Evolutionary conservation across 257 asterid species (phyloP), one percentile per base, ranked within the genome.

Genomic region (Haberlea rhodopensis): DNA sequence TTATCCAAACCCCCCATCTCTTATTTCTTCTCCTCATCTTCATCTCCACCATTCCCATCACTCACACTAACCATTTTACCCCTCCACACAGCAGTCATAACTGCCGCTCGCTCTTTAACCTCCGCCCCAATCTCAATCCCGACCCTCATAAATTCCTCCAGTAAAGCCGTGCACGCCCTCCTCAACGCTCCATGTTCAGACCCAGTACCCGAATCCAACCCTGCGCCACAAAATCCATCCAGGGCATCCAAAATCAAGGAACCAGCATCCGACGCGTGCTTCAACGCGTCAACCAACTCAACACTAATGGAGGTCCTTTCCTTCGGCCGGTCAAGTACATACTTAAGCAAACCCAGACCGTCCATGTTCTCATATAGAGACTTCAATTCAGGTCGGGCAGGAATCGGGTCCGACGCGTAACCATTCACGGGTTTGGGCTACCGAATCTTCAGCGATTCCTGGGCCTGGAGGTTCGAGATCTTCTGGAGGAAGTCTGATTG

Each of bases 231-330:
- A 67, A 76, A 78, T 1, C 84, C 91, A 67, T 66, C 77, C 8
- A 84, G 64, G 22, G 87, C 83, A 59, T 80, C 82, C 70, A 86
- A 68, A 25, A 78, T 80, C 85, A 86, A 19, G 25, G 67, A 49
- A 8, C 77, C 85, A 19, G 95, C 73, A 80, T 84, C 82, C 52
- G 82, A 63, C 46, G 91, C 80, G 68, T 77, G 79, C 77, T 73
- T 76, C 61, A 76, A 86, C 68, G 91, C 95, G 69, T 80, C 83
- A 13, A 62, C 73, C 78, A 86, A 52, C 70, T 86, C 87, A 40
- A 7, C 73, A 76, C 95, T 64, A 21, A 86, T 67, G 0, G 74
- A 71, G 2, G 48, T 22, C 76, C 88, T 78, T 22, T 80, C 87
- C 73, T 63, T 86, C 11, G 84, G 85, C 24, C 81, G 84, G 16